Evolutionary conservation across 441 rosid species (phyloP).

Genomic region (Sinapis alba): DNA sequence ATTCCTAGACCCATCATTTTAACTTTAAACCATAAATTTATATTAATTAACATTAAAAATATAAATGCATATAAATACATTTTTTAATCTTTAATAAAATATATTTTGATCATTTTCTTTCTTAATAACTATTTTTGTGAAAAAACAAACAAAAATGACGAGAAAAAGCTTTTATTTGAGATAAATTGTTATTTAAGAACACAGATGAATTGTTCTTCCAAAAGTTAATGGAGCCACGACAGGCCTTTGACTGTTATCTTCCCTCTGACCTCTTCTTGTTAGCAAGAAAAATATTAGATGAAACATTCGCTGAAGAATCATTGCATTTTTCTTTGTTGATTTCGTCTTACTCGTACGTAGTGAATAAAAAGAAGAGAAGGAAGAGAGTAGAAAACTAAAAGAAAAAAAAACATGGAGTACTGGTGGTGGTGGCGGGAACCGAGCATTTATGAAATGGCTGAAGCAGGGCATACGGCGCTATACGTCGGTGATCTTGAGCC

Average conservation of each 20-base stretch:
- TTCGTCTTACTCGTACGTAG: neutral
- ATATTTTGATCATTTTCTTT: too few relatives aligned
- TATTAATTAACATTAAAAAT: too few relatives aligned
- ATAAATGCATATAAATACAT: too few relatives aligned
- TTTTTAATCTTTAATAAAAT: too few relatives aligned
- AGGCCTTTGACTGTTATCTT: neutral
- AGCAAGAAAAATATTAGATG: neutral
- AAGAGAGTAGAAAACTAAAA: neutral
- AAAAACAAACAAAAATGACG: too few relatives aligned
- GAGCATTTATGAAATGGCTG: constrained; percentile 43
- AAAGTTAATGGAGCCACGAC: constrained; percentile 6
- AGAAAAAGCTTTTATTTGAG: neutral
- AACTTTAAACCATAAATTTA: too few relatives aligned
- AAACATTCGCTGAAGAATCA: neutral
- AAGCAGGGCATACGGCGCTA: constrained; percentile 55
- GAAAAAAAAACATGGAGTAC: neutral
- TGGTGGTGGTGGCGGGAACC: constrained; percentile 34
- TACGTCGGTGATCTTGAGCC: constrained; percentile 76
- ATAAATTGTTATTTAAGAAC: too few relatives aligned
- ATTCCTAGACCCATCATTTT: too few relatives aligned
- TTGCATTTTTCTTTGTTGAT: neutral
- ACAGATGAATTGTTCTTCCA: neutral
- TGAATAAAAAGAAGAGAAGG: neutral
- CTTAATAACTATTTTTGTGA: too few relatives aligned
- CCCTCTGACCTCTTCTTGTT: neutral